Evolutionary conservation across 2,329 filamentous ascomycete genomes (phyloP).

Genomic region (Exserohilum rostratum): DNA sequence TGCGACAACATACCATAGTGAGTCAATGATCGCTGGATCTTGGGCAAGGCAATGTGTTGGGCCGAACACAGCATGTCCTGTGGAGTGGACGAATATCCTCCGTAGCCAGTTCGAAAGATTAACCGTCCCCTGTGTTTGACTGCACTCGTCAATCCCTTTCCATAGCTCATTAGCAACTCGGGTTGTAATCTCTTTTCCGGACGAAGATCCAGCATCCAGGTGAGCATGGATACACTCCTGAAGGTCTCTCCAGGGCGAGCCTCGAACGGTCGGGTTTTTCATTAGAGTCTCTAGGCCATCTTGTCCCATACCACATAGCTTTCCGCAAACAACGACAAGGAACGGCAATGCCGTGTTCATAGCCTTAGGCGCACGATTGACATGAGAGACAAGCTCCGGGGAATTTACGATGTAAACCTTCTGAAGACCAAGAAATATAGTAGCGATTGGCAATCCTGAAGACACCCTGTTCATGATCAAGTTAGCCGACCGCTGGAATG

Average conservation of each 20-base stretch:
- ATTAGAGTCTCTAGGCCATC: background rate
- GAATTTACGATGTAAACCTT: background rate
- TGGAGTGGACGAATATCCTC: background rate
- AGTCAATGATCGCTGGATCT: background rate
- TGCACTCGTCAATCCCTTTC: background rate
- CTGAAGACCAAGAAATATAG: background rate
- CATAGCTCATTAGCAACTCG: background rate
- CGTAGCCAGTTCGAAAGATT: background rate
- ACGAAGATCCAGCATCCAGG: background rate
- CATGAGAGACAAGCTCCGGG: background rate
- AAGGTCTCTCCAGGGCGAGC: background rate
- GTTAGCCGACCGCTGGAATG: background rate
- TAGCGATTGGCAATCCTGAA: background rate
- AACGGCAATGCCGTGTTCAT: background rate
- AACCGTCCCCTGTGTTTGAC: background rate
- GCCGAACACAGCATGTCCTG: background rate
- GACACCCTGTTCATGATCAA: background rate
- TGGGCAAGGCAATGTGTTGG: background rate
- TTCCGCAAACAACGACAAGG: background rate
- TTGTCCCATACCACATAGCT: constrained; percentile 1
- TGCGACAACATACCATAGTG: background rate
- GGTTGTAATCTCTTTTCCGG: background rate
- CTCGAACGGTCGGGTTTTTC: background rate
- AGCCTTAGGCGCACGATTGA: background rate
- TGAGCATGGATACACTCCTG: background rate